Evolutionary conservation across 805 yeast genomes (phyloP).

Genomic region (Monosporozyma yasuniensis): DNA sequence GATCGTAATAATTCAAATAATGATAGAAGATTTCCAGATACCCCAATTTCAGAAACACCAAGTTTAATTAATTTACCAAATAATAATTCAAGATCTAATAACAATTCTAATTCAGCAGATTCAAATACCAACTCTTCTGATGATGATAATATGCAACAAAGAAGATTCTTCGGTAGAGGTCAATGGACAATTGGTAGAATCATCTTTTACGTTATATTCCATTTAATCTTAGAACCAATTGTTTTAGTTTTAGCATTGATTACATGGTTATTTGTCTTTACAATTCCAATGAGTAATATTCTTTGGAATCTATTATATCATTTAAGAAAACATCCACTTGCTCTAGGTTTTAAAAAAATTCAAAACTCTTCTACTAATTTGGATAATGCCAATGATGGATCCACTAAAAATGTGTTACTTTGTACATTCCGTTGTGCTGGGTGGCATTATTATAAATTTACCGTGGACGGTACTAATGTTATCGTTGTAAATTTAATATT

Average conservation of each 20-base stretch:
- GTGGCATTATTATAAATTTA: conserved; percentile 86
- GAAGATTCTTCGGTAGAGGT: conserved; percentile 82
- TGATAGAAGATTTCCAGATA: neutral
- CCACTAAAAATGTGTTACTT: conserved; percentile 52
- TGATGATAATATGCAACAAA: conserved; percentile 21
- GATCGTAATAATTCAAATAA: neutral
- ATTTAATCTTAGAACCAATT: conserved; percentile 61
- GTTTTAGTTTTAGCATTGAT: conserved; percentile 43
- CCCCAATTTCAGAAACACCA: neutral
- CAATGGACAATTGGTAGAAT: conserved; percentile 81
- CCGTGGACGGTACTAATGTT: conserved; percentile 92
- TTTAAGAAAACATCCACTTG: conserved; percentile 82
- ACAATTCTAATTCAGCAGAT: neutral
- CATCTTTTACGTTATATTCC: conserved; percentile 62
- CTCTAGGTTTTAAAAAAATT: conserved; percentile 64
- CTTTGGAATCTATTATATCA: conserved; percentile 60
- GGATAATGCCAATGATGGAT: conserved; percentile 10
- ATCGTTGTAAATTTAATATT: conserved; percentile 78
- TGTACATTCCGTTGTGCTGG: conserved; percentile 93
- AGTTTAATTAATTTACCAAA: conserved; percentile 1
- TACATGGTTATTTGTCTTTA: conserved; percentile 78
- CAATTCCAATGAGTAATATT: conserved; percentile 90
- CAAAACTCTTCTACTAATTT: conserved; percentile 17
- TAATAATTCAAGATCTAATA: neutral
- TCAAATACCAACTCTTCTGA: neutral